Evolutionary conservation across 2,329 filamentous ascomycete genomes (phyloP).

Genomic region (Ophiostoma australiae): DNA sequence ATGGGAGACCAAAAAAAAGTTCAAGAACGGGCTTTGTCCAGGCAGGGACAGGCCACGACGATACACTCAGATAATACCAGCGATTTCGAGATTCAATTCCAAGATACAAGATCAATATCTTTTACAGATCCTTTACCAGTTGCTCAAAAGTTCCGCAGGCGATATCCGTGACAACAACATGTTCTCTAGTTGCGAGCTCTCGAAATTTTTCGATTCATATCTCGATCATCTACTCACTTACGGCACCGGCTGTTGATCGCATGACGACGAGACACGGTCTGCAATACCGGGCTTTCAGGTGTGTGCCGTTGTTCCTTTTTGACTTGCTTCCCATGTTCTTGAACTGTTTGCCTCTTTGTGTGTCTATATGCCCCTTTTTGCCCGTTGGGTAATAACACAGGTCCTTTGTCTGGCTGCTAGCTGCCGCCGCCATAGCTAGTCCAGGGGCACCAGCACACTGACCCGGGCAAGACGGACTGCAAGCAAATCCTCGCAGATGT

Average conservation of each 20-base stretch:
- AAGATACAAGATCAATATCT: not conserved
- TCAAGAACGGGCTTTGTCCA: not conserved
- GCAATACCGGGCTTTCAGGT: too few relatives aligned
- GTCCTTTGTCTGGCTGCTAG: not conserved
- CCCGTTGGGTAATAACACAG: not conserved
- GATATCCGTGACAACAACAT: not conserved
- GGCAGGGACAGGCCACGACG: conserved; percentile 7
- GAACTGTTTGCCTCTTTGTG: too few relatives aligned
- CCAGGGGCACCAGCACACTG: not conserved
- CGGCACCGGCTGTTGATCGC: too few relatives aligned
- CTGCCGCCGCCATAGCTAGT: not conserved
- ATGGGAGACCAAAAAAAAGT: not conserved
- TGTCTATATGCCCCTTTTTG: not conserved
- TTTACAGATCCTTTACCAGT: not conserved
- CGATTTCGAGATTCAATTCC: not conserved
- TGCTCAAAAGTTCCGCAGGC: not conserved
- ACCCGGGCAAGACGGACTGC: not conserved
- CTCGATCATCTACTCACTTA: too few relatives aligned
- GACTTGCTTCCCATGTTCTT: not conserved
- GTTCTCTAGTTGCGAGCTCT: not conserved
- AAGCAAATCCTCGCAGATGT: too few relatives aligned
- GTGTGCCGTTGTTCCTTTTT: not conserved
- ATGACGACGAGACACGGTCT: too few relatives aligned
- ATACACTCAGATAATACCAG: conserved; percentile 8
- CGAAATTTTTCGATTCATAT: not conserved